These are phyloP conservation scores for Melampsora americana DNA, from an alignment of 1,284 basidiomycete species.

Conservation along the genomic window DNA sequence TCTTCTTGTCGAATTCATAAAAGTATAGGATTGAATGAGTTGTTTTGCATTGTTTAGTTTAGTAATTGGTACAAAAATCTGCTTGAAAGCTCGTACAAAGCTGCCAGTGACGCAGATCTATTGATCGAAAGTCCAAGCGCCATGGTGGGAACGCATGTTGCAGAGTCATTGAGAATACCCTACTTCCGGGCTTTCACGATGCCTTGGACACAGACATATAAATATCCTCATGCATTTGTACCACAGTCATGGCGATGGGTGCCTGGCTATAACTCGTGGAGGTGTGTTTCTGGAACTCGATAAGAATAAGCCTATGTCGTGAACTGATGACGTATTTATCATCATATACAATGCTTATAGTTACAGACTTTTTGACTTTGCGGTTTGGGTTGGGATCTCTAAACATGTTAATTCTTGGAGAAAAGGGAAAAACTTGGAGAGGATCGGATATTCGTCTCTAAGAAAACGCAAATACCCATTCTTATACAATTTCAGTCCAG, in stretches of 20 bases:
- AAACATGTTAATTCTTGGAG: conserved; percentile 95
- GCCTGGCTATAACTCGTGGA: not conserved
- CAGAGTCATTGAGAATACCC: conserved; percentile 87
- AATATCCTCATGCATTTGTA: conserved; percentile 95
- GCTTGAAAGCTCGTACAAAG: conserved; percentile 86
- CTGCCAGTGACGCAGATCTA: conserved; percentile 88
- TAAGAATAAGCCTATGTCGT: conserved; percentile 97
- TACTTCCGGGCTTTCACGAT: conserved; percentile 85
- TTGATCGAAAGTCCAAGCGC: conserved; percentile 92
- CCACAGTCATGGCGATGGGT: conserved; percentile 65
- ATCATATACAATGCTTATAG: conserved; percentile 54
- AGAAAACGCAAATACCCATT: conserved; percentile 95
- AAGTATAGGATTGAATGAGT: conserved; percentile 6
- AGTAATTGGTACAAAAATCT: conserved; percentile 95
- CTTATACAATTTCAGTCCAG: conserved; percentile 84
- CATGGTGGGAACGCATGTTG: conserved; percentile 94
- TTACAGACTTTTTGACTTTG: conserved; percentile 94
- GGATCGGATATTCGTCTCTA: conserved; percentile 85
- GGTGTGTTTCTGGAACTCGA: conserved; percentile 67
- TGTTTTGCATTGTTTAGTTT: conserved; percentile 61
- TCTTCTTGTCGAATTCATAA: not conserved
- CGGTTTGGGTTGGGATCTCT: conserved; percentile 90
- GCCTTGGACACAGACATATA: conserved; percentile 70
- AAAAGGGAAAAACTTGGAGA: conserved; percentile 69
- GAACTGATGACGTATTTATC: conserved; percentile 45